Evolutionary conservation across 495 filamentous ascomycete genomes (phyloP).

Genomic region (Trichoderma orchidacearum): DNA sequence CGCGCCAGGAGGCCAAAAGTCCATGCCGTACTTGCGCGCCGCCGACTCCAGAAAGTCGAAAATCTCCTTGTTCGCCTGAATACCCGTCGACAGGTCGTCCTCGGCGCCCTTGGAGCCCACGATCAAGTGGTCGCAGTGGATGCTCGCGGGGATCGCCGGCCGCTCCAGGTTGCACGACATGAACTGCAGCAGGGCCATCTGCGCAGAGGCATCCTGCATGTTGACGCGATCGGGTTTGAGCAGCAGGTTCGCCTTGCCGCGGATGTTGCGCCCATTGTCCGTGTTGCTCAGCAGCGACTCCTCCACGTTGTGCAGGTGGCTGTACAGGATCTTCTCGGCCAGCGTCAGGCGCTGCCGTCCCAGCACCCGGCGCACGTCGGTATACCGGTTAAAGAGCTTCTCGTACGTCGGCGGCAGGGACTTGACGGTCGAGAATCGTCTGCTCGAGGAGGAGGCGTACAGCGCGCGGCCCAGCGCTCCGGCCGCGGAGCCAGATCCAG

Average conservation of each 20-base stretch:
- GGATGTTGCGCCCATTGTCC: slow-evolving; percentile 64
- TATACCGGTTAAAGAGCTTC: slow-evolving; percentile 30
- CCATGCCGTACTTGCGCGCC: slow-evolving; percentile 90
- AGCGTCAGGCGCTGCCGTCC: slow-evolving; percentile 63
- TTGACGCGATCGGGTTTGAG: slow-evolving; percentile 95
- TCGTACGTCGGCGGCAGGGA: slow-evolving; percentile 31
- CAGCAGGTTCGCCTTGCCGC: slow-evolving; percentile 86
- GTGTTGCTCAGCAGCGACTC: slow-evolving; percentile 72
- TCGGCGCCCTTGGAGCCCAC: slow-evolving; percentile 85
- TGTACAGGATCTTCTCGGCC: slow-evolving; percentile 96
- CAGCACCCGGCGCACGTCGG: slow-evolving; percentile 56
- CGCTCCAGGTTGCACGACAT: slow-evolving; percentile 88
- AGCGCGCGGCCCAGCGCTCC: neutral
- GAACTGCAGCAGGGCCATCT: slow-evolving; percentile 97
- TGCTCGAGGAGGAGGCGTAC: slow-evolving; percentile 11
- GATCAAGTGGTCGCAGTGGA: slow-evolving; percentile 99
- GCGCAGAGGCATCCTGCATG: slow-evolving; percentile 97
- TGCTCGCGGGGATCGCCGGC: slow-evolving; percentile 92
- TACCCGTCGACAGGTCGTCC: slow-evolving; percentile 72
- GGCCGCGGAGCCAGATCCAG: neutral
- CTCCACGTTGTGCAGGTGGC: slow-evolving; percentile 77
- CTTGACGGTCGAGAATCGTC: slow-evolving; percentile 9
- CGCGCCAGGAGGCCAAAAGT: slow-evolving; percentile 98
- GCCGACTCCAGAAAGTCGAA: slow-evolving; percentile 96
- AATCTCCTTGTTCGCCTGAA: slow-evolving; percentile 88